Percentiles rank a stretch among this genome's conserved stretches.
These are phyloP conservation scores for Cerioporus squamosus DNA, from an alignment of 1,284 basidiomycete genomes.

Conservation along the genomic window DNA sequence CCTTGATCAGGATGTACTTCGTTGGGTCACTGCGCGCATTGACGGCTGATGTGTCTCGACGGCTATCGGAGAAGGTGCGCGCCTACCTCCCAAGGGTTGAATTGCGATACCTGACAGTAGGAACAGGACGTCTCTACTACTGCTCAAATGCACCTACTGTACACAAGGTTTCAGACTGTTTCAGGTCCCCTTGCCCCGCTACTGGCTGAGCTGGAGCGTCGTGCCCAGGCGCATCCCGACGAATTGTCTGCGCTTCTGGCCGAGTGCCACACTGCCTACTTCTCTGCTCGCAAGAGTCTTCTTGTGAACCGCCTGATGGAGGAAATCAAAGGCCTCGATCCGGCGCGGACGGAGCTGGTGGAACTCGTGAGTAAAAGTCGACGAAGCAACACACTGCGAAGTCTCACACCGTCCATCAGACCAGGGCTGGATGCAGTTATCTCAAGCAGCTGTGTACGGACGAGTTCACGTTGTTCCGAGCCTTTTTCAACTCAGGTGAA, in stretches of 20 bases:
- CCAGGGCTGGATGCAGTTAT: slow-evolving; percentile 87
- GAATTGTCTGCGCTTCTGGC: slow-evolving; percentile 77
- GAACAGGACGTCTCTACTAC: slow-evolving; percentile 78
- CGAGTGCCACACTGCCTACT: slow-evolving; percentile 87
- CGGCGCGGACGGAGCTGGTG: slow-evolving; percentile 78
- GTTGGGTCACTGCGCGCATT: slow-evolving; percentile 80
- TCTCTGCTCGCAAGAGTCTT: slow-evolving; percentile 71
- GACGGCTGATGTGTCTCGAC: slow-evolving; percentile 72
- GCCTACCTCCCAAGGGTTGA: not conserved
- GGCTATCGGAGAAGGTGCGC: slow-evolving; percentile 72
- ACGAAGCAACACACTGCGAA: not conserved
- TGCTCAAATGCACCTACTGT: slow-evolving; percentile 84
- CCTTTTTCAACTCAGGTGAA: slow-evolving; percentile 88
- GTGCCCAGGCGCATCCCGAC: slow-evolving; percentile 72
- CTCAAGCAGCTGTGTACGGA: slow-evolving; percentile 88
- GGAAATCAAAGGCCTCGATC: slow-evolving; percentile 85
- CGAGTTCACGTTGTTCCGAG: slow-evolving; percentile 84
- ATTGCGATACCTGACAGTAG: not conserved
- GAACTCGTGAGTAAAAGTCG: slow-evolving; percentile 66
- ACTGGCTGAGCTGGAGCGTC: slow-evolving; percentile 82
- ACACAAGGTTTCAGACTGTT: slow-evolving; percentile 83
- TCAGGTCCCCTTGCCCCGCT: slow-evolving; percentile 76
- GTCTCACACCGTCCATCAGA: slow-evolving; percentile 48
- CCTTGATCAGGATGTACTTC: slow-evolving; percentile 93
- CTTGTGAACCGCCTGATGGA: slow-evolving; percentile 73